phyloP scores from a whole-genome alignment of 192 early-diverging fungal species.

The Coemansia biformis region DNA sequence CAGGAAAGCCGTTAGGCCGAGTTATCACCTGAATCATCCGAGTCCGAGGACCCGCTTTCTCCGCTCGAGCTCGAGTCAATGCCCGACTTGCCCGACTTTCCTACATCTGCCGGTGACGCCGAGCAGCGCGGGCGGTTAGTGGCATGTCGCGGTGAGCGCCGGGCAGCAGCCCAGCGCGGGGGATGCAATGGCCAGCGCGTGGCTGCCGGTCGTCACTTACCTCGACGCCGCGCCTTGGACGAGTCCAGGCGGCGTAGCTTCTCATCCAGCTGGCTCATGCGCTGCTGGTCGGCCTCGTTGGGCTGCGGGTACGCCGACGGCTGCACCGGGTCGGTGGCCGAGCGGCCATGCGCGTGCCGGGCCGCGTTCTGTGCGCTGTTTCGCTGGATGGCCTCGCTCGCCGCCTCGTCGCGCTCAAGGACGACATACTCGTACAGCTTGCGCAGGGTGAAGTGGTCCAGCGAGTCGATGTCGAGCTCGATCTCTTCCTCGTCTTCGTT shows the following conservation, averaged over 20 bases:
- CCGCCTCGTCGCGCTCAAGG: slow-evolving; percentile 48
- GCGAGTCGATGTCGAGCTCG: slow-evolving; percentile 90
- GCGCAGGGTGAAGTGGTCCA: slow-evolving; percentile 76
- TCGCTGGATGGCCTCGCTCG: slow-evolving; percentile 43
- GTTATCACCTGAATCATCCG: slow-evolving; percentile 80
- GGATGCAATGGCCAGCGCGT: no score
- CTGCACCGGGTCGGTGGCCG: slow-evolving; percentile 50
- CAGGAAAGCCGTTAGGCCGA: slow-evolving; percentile 62
- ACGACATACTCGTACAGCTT: slow-evolving; percentile 83
- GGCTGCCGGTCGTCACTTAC: slow-evolving; percentile 18
- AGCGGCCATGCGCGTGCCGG: slow-evolving; percentile 48
- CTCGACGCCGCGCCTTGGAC: slow-evolving; percentile 24
- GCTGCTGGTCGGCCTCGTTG: slow-evolving; percentile 25
- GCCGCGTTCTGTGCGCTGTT: slow-evolving; percentile 43
- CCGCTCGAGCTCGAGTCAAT: slow-evolving; percentile 47
- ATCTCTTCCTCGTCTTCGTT: slow-evolving; percentile 76
- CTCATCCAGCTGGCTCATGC: slow-evolving; percentile 43
- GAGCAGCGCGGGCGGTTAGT: no score
- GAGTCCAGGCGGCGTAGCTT: slow-evolving; percentile 49
- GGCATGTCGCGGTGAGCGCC: no score
- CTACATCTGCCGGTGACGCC: slow-evolving; percentile 27
- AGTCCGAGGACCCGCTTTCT: slow-evolving; percentile 59
- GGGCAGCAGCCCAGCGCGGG: no score
- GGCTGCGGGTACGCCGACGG: slow-evolving; percentile 23
- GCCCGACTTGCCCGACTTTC: slow-evolving; percentile 18